Base-by-base conservation (phyloP, 352 stramenopile species). In the Albugo laibachii region DNA sequence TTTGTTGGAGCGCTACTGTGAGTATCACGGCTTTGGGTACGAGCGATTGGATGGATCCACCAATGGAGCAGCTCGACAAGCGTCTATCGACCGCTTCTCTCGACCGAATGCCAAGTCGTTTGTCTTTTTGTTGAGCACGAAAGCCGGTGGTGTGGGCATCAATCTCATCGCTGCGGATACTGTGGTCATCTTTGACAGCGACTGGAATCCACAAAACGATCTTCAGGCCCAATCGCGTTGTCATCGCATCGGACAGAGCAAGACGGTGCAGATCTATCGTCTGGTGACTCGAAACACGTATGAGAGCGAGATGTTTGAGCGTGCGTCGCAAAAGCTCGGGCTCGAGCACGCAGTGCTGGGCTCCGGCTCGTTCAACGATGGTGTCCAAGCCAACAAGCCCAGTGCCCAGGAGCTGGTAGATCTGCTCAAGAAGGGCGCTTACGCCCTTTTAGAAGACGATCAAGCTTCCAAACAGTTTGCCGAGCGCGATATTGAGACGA, bases 221-320 rank as follows among this genome's bases (percentile, higher is more conserved):
- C 46, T 92, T 13, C 80, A 92, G 39, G 82, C 82, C 5, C 78
- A 92, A 49, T 66, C 74, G 18, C 80, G 95, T 53, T 96, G 92
- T 53, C 96, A 99, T 59, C 83, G 95, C 48, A 99, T 99, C 60
- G 96, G 96, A 0, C 96, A 99, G 70, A 99, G 96, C 46, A 98
- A 98, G 60, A 79, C 78, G 47, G 95, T 99, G 14, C 85, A 92
- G 45, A 95, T 99, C 20, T 98, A 97, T 59, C 93, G 95, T 14
- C 64, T 99, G 18, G 82, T 99, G 41, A 98, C 94, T 34, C 68
- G 86, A 13, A 97, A 98, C 58, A 98, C 95, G 2, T 99, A 99
- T 56, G 96, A 99, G 69, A 97, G 96, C 59, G 88, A 99, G 69
- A 99, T 99, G 95, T 99, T 99, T 56, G 86, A 99, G 51, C 85